Conservation (phyloP, 805 yeast species). For the Candida broadrunensis region DNA sequence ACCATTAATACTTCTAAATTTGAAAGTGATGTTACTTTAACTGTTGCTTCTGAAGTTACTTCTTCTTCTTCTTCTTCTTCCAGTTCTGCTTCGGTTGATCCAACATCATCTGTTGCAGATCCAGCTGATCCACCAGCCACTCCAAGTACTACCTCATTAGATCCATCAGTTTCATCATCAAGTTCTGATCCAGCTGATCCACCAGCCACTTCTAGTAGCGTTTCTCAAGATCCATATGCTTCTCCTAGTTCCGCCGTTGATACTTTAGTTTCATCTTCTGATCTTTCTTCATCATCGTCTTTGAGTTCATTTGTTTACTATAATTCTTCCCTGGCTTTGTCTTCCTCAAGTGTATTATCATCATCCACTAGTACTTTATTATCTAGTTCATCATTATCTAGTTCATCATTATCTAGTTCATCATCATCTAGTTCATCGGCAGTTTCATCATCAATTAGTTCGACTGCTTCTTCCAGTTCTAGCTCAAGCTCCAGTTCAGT, state of each 20-base stretch:
- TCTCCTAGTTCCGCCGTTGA: no score
- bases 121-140: no score
- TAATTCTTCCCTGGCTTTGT: neutral
- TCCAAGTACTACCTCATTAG: no score
- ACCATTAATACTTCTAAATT: constrained; percentile 18
- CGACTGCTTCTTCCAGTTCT: constrained; percentile 4
- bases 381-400: neutral
- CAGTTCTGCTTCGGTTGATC: no score
- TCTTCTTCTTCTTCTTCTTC: neutral
- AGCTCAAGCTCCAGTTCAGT: constrained; percentile 4
- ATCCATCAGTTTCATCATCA: no score
- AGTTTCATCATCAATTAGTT: constrained; percentile 6
- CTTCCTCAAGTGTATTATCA: neutral
- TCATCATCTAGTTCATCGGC: constrained; percentile 3
- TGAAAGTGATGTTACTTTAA: constrained; percentile 3
- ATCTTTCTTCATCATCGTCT: neutral
- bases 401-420: neutral
- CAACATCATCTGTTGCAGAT: no score
- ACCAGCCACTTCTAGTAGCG: no score
- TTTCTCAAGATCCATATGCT: no score
- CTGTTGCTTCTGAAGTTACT: neutral
- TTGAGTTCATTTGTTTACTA: neutral
- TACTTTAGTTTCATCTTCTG: no score
- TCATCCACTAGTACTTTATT: neutral
- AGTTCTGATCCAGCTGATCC: no score